These are phyloP conservation scores for Phaeosphaeriaceae sp. DNA, from an alignment of 2,329 filamentous ascomycete species.

Conservation along the genomic window DNA sequence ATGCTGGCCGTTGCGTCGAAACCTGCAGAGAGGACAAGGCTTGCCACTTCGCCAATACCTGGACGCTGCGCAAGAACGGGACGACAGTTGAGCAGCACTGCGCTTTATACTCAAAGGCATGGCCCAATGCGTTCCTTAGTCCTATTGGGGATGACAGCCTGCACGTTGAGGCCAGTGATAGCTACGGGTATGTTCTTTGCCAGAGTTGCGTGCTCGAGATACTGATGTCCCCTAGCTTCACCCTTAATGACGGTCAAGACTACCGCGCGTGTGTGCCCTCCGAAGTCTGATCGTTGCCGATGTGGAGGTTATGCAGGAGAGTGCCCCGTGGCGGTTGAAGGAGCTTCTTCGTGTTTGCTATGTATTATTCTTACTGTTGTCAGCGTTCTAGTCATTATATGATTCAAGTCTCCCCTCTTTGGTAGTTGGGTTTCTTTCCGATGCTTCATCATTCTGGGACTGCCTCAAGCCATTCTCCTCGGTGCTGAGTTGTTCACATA, in stretches of 20 bases:
- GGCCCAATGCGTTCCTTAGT: not conserved
- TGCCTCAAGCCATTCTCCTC: too few relatives aligned
- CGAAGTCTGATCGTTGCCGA: not conserved
- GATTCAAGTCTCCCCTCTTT: too few relatives aligned
- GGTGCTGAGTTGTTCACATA: too few relatives aligned
- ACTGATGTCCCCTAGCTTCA: not conserved
- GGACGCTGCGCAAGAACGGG: conserved; percentile 35
- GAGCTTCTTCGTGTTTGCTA: too few relatives aligned
- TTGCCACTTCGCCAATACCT: conserved; percentile 46
- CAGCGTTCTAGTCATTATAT: too few relatives aligned
- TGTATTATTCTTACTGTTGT: too few relatives aligned
- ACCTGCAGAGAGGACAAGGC: conserved; percentile 23
- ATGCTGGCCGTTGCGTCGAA: conserved; percentile 39
- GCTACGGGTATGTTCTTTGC: not conserved
- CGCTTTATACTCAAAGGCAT: conserved; percentile 12
- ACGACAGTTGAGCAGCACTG: conserved; percentile 34
- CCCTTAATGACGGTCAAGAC: not conserved
- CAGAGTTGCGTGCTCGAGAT: not conserved
- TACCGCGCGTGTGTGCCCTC: not conserved
- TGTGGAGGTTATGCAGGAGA: not conserved
- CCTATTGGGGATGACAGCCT: not conserved
- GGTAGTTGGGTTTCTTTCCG: too few relatives aligned
- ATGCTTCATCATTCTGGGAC: too few relatives aligned
- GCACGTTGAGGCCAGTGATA: not conserved
- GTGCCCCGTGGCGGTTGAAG: not conserved